Evolutionary conservation across 163 green algal genomes (phyloP).

Genomic region (Scenedesmus sp.): DNA sequence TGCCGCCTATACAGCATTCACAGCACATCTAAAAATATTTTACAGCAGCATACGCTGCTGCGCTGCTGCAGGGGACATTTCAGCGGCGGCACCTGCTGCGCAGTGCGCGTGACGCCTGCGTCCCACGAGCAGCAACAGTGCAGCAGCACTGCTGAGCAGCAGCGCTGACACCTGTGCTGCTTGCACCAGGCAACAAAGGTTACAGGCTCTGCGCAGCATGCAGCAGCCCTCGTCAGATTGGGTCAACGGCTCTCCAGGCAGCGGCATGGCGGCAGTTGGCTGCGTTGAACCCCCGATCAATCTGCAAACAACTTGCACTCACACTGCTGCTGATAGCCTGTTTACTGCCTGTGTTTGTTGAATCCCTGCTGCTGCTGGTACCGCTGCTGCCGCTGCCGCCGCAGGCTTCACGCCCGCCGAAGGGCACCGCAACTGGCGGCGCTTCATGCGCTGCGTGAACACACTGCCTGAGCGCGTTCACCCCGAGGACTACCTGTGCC

Average conservation of each 20-base stretch:
- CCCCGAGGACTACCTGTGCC: constrained; percentile 26
- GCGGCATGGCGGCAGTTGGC: too few relatives aligned
- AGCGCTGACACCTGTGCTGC: neutral
- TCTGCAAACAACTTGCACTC: too few relatives aligned
- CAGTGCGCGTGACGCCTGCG: neutral
- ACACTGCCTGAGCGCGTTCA: neutral
- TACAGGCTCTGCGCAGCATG: too few relatives aligned
- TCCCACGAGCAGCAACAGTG: neutral
- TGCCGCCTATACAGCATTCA: neutral
- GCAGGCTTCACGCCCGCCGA: constrained; percentile 27
- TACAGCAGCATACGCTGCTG: neutral
- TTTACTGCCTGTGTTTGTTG: too few relatives aligned
- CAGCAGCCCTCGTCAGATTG: too few relatives aligned
- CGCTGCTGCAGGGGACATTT: neutral
- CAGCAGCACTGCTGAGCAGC: neutral
- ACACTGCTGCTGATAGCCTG: too few relatives aligned
- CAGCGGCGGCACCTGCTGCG: neutral
- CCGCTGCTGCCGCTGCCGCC: neutral
- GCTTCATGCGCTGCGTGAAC: neutral
- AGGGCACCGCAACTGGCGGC: neutral
- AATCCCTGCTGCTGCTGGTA: neutral
- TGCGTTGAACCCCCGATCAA: too few relatives aligned
- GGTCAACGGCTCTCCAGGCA: too few relatives aligned
- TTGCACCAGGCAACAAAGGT: too few relatives aligned
- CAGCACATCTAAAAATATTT: neutral